These are phyloP conservation scores for Daldinia bambusicola DNA, from an alignment of 495 filamentous ascomycete species.

Conservation along the genomic window DNA sequence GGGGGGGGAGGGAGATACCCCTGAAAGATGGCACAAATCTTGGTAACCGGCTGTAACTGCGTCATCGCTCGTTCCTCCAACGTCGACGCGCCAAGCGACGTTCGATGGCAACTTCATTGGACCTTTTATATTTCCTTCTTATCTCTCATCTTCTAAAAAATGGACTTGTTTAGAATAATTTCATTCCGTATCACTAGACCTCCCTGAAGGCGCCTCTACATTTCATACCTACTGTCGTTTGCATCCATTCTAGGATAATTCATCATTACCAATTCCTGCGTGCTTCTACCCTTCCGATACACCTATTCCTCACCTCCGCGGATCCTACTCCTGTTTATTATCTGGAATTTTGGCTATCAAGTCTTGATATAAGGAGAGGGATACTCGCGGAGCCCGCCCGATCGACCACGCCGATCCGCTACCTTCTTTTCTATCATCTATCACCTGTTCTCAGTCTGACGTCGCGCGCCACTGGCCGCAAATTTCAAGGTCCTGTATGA, in stretches of 20 bases:
- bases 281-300: constrained; percentile 11
- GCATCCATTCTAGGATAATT: constrained; percentile 27
- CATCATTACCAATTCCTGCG: constrained; percentile 12
- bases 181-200: constrained; percentile 19
- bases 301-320: constrained; percentile 20
- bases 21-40: constrained; percentile 22
- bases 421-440: constrained; percentile 7
- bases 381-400: constrained; percentile 20
- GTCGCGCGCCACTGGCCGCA: constrained; percentile 16
- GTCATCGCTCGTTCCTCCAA: constrained; percentile 40
- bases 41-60: constrained; percentile 36
- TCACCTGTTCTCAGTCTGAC: constrained; percentile 16
- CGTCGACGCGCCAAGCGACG: constrained; percentile 20
- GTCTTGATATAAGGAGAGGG: constrained; percentile 22
- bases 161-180: constrained; percentile 16
- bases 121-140: background rate
- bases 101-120: constrained; percentile 15
- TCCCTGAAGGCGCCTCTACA: constrained; percentile 23
- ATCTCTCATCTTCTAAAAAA: background rate
- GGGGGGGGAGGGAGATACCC: constrained; percentile 12
- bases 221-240: constrained; percentile 21
- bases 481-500: background rate
- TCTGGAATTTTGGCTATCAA: constrained; percentile 7
- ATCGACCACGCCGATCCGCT: constrained; percentile 18
- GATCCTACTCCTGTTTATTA: constrained; percentile 23